phyloP scores from a whole-genome alignment of 2,329 filamentous ascomycete genomes.

The Boeremia lycopersici region DNA sequence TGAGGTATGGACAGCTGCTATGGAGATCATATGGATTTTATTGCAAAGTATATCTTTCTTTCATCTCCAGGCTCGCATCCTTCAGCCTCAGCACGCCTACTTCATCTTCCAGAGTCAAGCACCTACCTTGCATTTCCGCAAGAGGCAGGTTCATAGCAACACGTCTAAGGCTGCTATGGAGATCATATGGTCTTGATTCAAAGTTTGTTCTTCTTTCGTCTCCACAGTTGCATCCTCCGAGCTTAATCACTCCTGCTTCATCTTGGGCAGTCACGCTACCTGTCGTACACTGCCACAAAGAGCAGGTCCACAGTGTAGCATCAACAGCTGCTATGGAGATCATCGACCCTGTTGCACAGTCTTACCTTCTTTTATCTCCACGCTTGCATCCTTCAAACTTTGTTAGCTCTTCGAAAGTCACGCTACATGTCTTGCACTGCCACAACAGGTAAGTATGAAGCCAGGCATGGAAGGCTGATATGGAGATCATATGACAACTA shows the following conservation, averaged over 20 bases:
- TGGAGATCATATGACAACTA: slow-evolving; percentile 1
- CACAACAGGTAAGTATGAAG: neutral
- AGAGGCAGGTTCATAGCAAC: neutral
- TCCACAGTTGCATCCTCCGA: neutral
- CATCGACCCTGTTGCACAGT: neutral
- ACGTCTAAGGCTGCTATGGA: slow-evolving; percentile 6
- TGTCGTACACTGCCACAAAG: neutral
- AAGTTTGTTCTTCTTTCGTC: neutral
- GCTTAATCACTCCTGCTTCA: neutral
- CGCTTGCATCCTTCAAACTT: neutral
- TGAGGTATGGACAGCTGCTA: slow-evolving; percentile 6
- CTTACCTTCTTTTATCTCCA: neutral
- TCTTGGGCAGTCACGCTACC: neutral
- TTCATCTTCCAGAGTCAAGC: neutral
- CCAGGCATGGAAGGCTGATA: slow-evolving; percentile 1
- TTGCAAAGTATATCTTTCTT: slow-evolving; percentile 1
- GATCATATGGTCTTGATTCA: slow-evolving; percentile 2
- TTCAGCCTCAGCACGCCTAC: neutral
- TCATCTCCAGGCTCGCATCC: neutral
- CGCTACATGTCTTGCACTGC: neutral
- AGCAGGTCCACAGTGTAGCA: neutral
- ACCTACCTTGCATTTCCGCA: neutral
- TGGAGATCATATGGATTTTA: slow-evolving; percentile 11
- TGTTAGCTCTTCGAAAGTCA: neutral
- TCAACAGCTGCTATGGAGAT: neutral